Evolutionary conservation across 2,329 filamentous ascomycete species (phyloP).

Genomic region (Davidsoniella virescens): DNA sequence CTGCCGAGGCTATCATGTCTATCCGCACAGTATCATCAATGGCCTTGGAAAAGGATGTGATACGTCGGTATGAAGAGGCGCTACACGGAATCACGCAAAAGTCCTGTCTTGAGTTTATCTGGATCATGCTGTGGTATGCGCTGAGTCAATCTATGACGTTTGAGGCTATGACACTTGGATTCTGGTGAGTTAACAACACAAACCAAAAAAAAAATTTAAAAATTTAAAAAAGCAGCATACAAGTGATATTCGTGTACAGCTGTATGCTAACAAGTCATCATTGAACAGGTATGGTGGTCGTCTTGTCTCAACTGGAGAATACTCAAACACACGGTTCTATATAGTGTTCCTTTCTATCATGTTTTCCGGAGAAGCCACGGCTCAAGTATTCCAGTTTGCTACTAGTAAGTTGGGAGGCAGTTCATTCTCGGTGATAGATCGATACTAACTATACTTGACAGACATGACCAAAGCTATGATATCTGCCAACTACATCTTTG

Average conservation of each 20-base stretch:
- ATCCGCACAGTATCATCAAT: slow-evolving; percentile 34
- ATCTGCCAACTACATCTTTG: slow-evolving; percentile 33
- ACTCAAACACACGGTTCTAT: slow-evolving; percentile 31
- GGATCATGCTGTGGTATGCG: slow-evolving; percentile 27
- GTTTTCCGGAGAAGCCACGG: slow-evolving; percentile 28
- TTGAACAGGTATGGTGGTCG: slow-evolving; percentile 23
- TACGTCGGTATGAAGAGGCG: slow-evolving; percentile 21
- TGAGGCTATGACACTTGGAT: slow-evolving; percentile 24
- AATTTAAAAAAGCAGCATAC: background rate
- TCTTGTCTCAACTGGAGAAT: slow-evolving; percentile 29
- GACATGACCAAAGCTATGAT: slow-evolving; percentile 31
- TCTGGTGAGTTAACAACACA: slow-evolving; percentile 19
- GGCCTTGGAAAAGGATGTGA: slow-evolving; percentile 28
- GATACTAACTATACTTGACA: slow-evolving; percentile 1
- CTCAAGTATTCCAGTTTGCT: slow-evolving; percentile 29
- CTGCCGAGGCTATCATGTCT: slow-evolving; percentile 31
- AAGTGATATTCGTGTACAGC: background rate
- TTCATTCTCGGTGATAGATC: too few species aligned
- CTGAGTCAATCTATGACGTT: slow-evolving; percentile 26
- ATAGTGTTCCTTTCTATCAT: slow-evolving; percentile 34
- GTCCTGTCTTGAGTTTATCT: slow-evolving; percentile 19
- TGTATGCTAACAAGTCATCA: background rate
- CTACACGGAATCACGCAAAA: slow-evolving; percentile 20
- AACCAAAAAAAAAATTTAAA: too few species aligned
- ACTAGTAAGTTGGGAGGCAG: slow-evolving; percentile 21